Evolutionary conservation across 176 grass and related monocot species (phyloP), one percentile per base, ranked within the genome.

Genomic region (Echinochloa phyllopogon): DNA sequence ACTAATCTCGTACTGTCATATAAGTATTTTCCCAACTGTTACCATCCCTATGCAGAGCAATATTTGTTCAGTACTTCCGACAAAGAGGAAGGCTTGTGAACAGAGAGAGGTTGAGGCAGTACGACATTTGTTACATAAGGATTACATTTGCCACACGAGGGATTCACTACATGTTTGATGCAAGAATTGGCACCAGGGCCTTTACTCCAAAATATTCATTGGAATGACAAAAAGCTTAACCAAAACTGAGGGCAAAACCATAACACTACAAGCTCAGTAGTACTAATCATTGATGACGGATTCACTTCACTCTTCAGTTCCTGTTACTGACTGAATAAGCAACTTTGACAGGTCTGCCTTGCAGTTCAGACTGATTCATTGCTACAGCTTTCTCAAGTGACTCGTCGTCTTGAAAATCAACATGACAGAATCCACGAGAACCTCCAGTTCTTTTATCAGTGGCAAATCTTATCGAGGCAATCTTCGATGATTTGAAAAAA

Each of bases 331-430:
- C 71, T 20, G 96, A 92, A 79, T 98, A 98, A 0, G 93, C 89
- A 55, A 98, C 87, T 75, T 94, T 95, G 23, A 96, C 83, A 61
- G 96, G 89, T 21, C 93, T 88, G 12, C 96, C 91, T 2, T 72
- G 74, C 56, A 96, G 65, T 42, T 92, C 87, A 83, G 70, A 76
- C 62, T 99, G 93, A 41, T 96, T 94, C 90, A 94, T 92, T 37
- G 77, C 79, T 9, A 99, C 75, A 53, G 91, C 93, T 81, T 84
- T 90, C 78, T 96, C 93, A 43, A 96, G 88, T 0, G 93, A 99
- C 8, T 94, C 65, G 0, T 94, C 93, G 5, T 98, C 93, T 69
- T 96, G 72, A 44, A 99, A 96, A 84, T 99, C 96, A 25, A 96
- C 60, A 64, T 99, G 93, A 45, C 89, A 91, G 82, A 96, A 99